These are phyloP conservation scores for Dacryopinax primogenitus DNA, from an alignment of 768 basidiomycete species.

Conservation along the genomic window DNA sequence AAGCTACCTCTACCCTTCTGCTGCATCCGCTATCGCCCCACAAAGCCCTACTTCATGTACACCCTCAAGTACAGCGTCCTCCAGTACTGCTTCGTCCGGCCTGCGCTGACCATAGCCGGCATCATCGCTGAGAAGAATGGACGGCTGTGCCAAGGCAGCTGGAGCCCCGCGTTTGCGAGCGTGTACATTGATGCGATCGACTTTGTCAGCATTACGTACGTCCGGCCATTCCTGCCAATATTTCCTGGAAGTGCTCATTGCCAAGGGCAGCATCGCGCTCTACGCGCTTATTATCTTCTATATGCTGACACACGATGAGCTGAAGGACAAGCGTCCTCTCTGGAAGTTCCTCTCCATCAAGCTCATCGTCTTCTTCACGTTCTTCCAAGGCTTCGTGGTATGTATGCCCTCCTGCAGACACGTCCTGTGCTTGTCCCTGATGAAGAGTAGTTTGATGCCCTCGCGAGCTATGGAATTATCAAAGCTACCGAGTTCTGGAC, in stretches of 20 bases:
- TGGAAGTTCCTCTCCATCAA: constrained; percentile 83
- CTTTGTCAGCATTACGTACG: constrained; percentile 69
- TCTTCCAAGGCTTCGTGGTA: constrained; percentile 71
- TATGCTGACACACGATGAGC: constrained; percentile 63
- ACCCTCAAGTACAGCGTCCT: constrained; percentile 81
- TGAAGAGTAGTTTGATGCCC: background rate
- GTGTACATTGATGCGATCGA: constrained; percentile 62
- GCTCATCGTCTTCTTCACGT: constrained; percentile 61
- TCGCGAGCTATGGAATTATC: constrained; percentile 3
- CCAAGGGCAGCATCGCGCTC: constrained; percentile 42
- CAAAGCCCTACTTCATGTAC: constrained; percentile 85
- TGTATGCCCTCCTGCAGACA: constrained; percentile 20
- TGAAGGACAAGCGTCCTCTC: constrained; percentile 60
- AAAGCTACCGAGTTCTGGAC: constrained; percentile 74
- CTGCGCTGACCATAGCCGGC: constrained; percentile 58
- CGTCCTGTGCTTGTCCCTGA: background rate
- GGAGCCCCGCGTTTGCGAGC: constrained; percentile 47
- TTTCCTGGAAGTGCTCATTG: background rate
- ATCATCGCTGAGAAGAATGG: constrained; percentile 60
- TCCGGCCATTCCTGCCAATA: background rate
- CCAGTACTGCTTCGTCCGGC: constrained; percentile 73
- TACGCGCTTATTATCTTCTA: constrained; percentile 81
- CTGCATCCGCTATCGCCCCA: constrained; percentile 68
- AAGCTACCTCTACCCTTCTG: constrained; percentile 65
- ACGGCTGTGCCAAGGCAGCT: constrained; percentile 54